Percentiles rank a stretch among this genome's conserved stretches.
Evolutionary conservation across 2,329 filamentous ascomycete species (phyloP).

Genomic region (Ceratocystis harringtonii): DNA sequence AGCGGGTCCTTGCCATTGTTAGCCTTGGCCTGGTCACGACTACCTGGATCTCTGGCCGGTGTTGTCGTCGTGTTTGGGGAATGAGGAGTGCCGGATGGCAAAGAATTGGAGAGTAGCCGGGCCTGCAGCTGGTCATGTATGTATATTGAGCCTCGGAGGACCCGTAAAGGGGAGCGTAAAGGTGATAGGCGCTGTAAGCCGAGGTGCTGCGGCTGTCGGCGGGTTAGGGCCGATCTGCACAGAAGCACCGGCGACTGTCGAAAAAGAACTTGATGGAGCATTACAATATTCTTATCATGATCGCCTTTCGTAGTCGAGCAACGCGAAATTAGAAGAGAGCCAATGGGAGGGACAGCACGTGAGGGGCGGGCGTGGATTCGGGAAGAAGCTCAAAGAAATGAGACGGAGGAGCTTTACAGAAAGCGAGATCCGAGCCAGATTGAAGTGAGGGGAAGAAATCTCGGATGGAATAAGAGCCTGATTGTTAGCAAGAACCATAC

Average conservation of each 20-base stretch:
- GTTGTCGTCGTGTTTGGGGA: neutral
- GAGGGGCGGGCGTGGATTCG: neutral
- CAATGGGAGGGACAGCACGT: neutral
- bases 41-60: neutral
- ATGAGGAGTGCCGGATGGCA: neutral
- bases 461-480: neutral
- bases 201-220: conserved; percentile 7
- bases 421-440: conserved; percentile 14
- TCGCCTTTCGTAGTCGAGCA: neutral
- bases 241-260: conserved; percentile 7
- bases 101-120: conserved; percentile 7
- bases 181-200: conserved; percentile 7
- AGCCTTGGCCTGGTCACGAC: conserved; percentile 11
- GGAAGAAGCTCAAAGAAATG: neutral
- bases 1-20: conserved; percentile 35
- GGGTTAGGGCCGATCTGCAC: conserved; percentile 7
- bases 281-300: neutral
- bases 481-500: neutral
- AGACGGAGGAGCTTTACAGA: conserved; percentile 1
- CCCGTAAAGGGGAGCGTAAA: conserved; percentile 5
- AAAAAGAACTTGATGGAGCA: conserved; percentile 15
- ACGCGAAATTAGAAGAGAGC: neutral
- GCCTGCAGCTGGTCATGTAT: conserved; percentile 14
- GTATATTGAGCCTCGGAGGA: conserved; percentile 11
- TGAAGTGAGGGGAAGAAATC: neutral